phyloP scores from a whole-genome alignment of 2,329 filamentous ascomycete genomes.

The Fusarium pilosicola region DNA sequence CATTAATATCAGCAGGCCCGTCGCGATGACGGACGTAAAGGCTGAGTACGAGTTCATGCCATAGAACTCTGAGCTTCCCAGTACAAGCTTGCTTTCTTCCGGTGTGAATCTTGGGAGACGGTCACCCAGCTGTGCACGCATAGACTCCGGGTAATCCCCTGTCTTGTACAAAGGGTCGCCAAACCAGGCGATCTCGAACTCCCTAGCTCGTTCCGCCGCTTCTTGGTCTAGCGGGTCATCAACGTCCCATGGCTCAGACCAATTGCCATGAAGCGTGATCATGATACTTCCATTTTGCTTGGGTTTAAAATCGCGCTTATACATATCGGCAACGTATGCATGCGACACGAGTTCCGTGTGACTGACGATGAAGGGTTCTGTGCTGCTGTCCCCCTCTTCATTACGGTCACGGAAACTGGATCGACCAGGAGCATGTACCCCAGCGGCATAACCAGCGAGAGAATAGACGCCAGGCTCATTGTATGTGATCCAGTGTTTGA shows the following conservation, averaged over 20 bases:
- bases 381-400: constrained; percentile 34
- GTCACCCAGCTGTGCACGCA: constrained; percentile 53
- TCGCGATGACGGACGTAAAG: constrained; percentile 50
- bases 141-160: constrained; percentile 53
- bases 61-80: constrained; percentile 52
- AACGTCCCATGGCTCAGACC: constrained; percentile 54
- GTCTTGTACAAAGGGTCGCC: constrained; percentile 51
- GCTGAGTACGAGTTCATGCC: constrained; percentile 57
- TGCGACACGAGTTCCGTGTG: constrained; percentile 54
- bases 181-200: constrained; percentile 57
- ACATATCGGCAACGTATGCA: constrained; percentile 50
- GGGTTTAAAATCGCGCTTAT: constrained; percentile 52
- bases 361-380: constrained; percentile 52
- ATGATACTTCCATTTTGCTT: constrained; percentile 51
- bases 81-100: constrained; percentile 52
- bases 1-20: constrained; percentile 50
- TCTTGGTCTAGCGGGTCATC: constrained; percentile 49
- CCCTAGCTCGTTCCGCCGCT: constrained; percentile 52
- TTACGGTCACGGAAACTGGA: constrained; percentile 39
- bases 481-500: constrained; percentile 41
- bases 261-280: constrained; percentile 55
- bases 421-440: constrained; percentile 31
- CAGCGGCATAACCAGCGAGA: constrained; percentile 33
- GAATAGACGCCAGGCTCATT: constrained; percentile 37
- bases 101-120: constrained; percentile 51